Base-by-base conservation (phyloP, 179 eudicot species). In the Amaranthus tricolor region DNA sequence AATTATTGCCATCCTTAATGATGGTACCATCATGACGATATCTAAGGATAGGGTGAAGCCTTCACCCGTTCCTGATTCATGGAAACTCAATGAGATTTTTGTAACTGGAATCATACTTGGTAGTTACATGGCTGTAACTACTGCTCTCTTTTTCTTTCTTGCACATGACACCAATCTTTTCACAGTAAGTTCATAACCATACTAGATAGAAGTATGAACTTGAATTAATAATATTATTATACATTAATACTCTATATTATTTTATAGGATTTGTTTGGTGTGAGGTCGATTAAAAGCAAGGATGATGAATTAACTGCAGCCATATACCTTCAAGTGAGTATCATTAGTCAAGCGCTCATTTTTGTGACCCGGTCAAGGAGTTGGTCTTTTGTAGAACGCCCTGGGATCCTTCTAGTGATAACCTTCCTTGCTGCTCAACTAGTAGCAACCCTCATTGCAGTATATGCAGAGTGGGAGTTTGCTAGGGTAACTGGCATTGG, bases 1-100 rank as follows among this genome's bases (percentile, higher is more conserved):
- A 78, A 82, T 91, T 77, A 91, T 93, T 17, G 98, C 98, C 40
- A 79, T 93, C 66, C 82, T 93, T 6, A 93, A 93, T n/a, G 98
- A 91, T 24, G 95, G 97, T 21, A 93, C 98, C 79, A 93, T 93
- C 80, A 93, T 93, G 98, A 93, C 97, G 69, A 93, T 93, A 53
- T 93, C 98, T 0, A 93, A 90, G 76, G 97, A 93, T 74, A 85
- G 97, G 73, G 98, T 93, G 66, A 90, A 88, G 85, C 97, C 98
- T 10, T 93, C 98, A 31, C 98, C 97, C 0, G 66, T 88, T 50
- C 96, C 98, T 1, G 95, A 93, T 76, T 86, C 93, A 9, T 93
- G 98, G 98, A 93, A 90, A 85, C 90, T 93, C 74, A 87, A 85
- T 69, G 98, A 93, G 74, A 93, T 93, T 74, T 93, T 93, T 16